These are phyloP conservation scores for Solanum hybrid DNA, from an alignment of 305 asterid species.

Conservation along the genomic window DNA sequence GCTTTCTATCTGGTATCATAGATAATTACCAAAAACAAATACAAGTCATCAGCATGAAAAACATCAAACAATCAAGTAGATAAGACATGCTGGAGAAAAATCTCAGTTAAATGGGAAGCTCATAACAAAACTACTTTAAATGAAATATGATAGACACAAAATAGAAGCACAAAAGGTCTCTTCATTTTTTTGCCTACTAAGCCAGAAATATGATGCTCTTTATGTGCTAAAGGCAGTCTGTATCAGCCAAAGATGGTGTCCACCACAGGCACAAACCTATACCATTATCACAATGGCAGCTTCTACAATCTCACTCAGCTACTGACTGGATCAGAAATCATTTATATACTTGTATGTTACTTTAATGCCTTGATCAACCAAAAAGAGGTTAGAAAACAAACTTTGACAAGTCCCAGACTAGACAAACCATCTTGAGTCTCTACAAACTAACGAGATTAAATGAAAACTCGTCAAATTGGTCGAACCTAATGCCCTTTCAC, in stretches of 20 bases:
- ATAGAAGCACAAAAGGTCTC: not conserved
- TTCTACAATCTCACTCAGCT: not conserved
- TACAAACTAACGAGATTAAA: not conserved
- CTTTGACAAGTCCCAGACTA: not conserved
- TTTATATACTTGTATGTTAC: not conserved
- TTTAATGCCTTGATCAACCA: not conserved
- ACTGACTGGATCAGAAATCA: not conserved
- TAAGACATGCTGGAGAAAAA: not conserved
- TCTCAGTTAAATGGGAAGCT: not conserved
- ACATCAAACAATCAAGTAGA: not conserved
- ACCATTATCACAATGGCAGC: not conserved
- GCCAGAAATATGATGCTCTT: not conserved
- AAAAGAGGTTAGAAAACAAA: not conserved
- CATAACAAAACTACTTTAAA: not conserved
- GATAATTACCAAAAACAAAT: not conserved
- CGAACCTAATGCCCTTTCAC: not conserved
- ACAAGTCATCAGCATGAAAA: not conserved
- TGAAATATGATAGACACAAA: not conserved
- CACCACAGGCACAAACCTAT: not conserved
- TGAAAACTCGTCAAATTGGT: not conserved
- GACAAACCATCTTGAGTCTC: not conserved
- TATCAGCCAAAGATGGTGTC: not conserved
- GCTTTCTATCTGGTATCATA: constrained; percentile 60
- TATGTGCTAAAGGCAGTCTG: not conserved
- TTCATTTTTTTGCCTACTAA: not conserved